Percentiles rank a stretch among this genome's conserved stretches.
Evolutionary conservation across 805 yeast species (phyloP).

Genomic region (Candida oleophila): DNA sequence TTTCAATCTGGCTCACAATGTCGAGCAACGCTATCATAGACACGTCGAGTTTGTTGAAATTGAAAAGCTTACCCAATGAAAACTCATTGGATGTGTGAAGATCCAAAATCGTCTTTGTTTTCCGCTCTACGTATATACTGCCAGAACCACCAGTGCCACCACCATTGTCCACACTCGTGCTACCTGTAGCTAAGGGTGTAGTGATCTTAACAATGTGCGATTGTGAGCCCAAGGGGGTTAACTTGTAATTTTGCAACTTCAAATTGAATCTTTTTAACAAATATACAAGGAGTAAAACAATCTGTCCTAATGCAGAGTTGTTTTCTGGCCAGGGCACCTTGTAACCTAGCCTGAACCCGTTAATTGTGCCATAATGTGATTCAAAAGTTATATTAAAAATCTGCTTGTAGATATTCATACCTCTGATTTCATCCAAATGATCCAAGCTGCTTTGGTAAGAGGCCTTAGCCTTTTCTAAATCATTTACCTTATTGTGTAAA

Average conservation of each 20-base stretch:
- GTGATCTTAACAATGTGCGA: conserved; percentile 68
- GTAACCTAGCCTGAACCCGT: conserved; percentile 77
- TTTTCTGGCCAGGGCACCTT: conserved; percentile 87
- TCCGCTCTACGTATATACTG: background rate
- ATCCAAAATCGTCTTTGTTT: conserved; percentile 47
- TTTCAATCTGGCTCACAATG: conserved; percentile 53
- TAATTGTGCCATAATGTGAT: conserved; percentile 83
- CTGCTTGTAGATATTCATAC: conserved; percentile 78
- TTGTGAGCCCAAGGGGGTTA: conserved; percentile 82
- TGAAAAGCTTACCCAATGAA: conserved; percentile 66
- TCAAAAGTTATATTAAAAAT: conserved; percentile 82
- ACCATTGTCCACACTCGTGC: background rate
- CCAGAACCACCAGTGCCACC: background rate
- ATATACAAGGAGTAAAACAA: conserved; percentile 67
- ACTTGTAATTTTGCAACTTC: conserved; percentile 54
- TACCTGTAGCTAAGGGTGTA: background rate
- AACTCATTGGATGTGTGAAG: conserved; percentile 71
- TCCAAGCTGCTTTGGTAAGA: conserved; percentile 60
- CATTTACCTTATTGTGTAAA: conserved; percentile 47
- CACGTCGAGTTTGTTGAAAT: conserved; percentile 73
- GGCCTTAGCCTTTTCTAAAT: conserved; percentile 62
- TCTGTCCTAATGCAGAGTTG: conserved; percentile 88
- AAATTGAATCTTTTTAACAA: conserved; percentile 57
- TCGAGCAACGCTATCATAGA: conserved; percentile 79
- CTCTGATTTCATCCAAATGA: conserved; percentile 68